A percentile compares a stretch with the other conserved stretches of the same genome.
These are phyloP conservation scores for Saitozyma podzolica DNA, from an alignment of 768 basidiomycete species.

Conservation along the genomic window DNA sequence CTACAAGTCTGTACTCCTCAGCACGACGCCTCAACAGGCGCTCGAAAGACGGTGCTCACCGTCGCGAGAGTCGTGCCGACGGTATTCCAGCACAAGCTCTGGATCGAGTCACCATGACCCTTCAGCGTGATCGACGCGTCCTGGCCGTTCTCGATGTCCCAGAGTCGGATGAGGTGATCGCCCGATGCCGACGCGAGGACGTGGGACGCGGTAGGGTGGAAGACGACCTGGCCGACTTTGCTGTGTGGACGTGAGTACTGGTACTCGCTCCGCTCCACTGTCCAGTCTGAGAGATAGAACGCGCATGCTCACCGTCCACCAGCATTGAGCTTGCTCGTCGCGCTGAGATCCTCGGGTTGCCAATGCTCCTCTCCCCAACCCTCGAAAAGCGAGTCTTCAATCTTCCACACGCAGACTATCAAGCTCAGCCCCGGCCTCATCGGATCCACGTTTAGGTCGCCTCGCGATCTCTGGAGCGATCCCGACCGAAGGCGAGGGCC, in stretches of 20 bases:
- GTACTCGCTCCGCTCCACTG: conserved; percentile 56
- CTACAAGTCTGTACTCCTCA: conserved; percentile 63
- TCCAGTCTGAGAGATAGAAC: not conserved
- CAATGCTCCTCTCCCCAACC: conserved; percentile 83
- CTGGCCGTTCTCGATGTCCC: conserved; percentile 78
- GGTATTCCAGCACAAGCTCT: conserved; percentile 76
- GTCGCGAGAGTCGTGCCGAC: conserved; percentile 80
- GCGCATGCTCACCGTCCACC: conserved; percentile 42
- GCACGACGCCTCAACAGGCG: not conserved
- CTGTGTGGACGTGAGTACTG: conserved; percentile 51
- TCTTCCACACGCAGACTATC: conserved; percentile 77
- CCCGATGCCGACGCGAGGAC: conserved; percentile 76
- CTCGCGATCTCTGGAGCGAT: not conserved
- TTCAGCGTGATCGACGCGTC: conserved; percentile 65
- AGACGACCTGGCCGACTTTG: conserved; percentile 90
- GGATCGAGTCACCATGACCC: conserved; percentile 85
- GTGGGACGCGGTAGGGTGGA: conserved; percentile 86
- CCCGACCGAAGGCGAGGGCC: not conserved
- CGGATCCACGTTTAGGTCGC: not conserved
- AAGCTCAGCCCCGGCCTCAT: conserved; percentile 4
- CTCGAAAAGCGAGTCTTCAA: conserved; percentile 70
- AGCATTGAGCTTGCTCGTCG: conserved; percentile 54
- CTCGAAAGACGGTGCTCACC: conserved; percentile 21
- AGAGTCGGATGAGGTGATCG: conserved; percentile 84
- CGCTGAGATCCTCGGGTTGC: conserved; percentile 79